A percentile compares a stretch with the other conserved stretches of the same genome.
Evolutionary conservation across 805 yeast species (phyloP).

Genomic region (Pichia thaimueangensis): DNA sequence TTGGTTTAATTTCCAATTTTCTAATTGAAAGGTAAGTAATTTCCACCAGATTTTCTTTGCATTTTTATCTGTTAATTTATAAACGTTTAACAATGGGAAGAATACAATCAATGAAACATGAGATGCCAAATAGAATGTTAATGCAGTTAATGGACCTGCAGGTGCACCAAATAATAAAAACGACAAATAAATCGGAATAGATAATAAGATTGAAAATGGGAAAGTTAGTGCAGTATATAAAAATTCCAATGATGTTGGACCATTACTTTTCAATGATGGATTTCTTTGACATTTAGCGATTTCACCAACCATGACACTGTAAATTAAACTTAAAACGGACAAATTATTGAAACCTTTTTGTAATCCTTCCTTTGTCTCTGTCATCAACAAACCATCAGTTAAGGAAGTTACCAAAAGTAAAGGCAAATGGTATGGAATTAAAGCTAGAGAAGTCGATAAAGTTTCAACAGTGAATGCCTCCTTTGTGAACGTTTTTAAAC

Average conservation of each 20-base stretch:
- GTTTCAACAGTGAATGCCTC: slow-evolving; percentile 1
- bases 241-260: slow-evolving; percentile 16
- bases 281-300: slow-evolving; percentile 23
- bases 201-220: slow-evolving; percentile 13
- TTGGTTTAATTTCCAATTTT: slow-evolving; percentile 24
- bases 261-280: slow-evolving; percentile 9
- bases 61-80: slow-evolving; percentile 35
- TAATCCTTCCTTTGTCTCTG: slow-evolving; percentile 18
- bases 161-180: slow-evolving; percentile 22
- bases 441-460: slow-evolving; percentile 12
- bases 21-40: slow-evolving; percentile 27
- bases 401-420: slow-evolving; percentile 24
- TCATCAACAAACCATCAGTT: slow-evolving; percentile 28
- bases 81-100: slow-evolving; percentile 30
- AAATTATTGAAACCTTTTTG: slow-evolving; percentile 13
- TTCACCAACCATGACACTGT: slow-evolving; percentile 18
- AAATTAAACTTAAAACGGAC: slow-evolving; percentile 10
- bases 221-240: slow-evolving; percentile 12
- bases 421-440: slow-evolving; percentile 30
- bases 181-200: slow-evolving; percentile 28
- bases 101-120: slow-evolving; percentile 16
- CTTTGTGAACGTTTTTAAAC: neutral
- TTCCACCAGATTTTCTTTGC: slow-evolving; percentile 23
- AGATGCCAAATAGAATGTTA: slow-evolving; percentile 16
- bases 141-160: slow-evolving; percentile 12